These are phyloP conservation scores for Ceratocystiopsis sp. DNA, from an alignment of 2,329 filamentous ascomycete species.

Conservation along the genomic window DNA sequence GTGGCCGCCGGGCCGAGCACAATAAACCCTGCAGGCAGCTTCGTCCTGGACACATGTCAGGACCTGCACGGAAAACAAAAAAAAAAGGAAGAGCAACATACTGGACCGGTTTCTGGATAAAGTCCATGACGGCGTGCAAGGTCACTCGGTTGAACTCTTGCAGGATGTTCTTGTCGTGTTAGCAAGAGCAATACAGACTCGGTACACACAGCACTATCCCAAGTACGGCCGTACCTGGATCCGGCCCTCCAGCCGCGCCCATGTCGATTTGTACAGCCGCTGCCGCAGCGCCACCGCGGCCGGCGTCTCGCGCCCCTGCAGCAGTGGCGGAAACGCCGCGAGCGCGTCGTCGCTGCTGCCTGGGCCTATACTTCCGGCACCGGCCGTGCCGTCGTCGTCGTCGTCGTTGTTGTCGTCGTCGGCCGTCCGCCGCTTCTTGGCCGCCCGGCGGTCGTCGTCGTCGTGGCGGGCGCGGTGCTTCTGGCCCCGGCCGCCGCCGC, in stretches of 20 bases:
- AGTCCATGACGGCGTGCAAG: conserved; percentile 37
- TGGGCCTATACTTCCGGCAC: background rate
- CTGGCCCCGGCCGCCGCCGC: background rate
- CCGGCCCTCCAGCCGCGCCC: conserved; percentile 44
- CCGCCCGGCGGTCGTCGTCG: too few species aligned
- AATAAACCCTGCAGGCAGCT: conserved; percentile 54
- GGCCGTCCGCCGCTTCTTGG: background rate
- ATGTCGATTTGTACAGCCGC: conserved; percentile 42
- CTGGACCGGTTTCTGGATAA: conserved; percentile 26
- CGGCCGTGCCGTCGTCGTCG: background rate
- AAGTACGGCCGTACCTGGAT: conserved; percentile 40
- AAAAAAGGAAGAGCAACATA: conserved; percentile 5
- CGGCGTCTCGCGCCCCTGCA: conserved; percentile 35
- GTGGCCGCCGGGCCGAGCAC: conserved; percentile 65
- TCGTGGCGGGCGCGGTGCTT: background rate
- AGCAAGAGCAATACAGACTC: background rate
- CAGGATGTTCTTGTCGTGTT: conserved; percentile 29
- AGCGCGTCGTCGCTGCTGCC: background rate
- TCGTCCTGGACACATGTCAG: conserved; percentile 9
- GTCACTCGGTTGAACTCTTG: conserved; percentile 44
- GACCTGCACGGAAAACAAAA: too few species aligned
- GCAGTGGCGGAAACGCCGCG: conserved; percentile 30
- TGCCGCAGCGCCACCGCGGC: conserved; percentile 35
- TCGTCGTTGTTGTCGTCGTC: background rate
- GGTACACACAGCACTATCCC: too few species aligned